Conservation (phyloP, 2,329 filamentous ascomycete genomes). For the Aureobasidium sp. region DNA sequence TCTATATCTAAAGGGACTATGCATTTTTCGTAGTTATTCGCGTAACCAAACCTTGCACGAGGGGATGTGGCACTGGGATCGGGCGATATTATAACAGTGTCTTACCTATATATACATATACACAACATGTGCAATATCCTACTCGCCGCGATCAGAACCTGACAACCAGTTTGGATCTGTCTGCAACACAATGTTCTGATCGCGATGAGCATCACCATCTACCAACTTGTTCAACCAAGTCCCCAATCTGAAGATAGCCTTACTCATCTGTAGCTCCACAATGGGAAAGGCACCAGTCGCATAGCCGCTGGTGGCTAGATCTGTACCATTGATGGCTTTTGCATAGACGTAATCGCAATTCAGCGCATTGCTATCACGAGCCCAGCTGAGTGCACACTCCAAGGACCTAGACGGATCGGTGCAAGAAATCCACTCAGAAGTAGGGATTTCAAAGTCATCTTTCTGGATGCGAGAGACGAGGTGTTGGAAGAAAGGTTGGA, state of each 20-base stretch:
- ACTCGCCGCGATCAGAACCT: background rate
- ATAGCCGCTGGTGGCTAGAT: slow-evolving; percentile 30
- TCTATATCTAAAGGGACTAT: no score
- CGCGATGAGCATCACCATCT: slow-evolving; percentile 7
- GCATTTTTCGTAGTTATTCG: no score
- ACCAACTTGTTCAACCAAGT: slow-evolving; percentile 33
- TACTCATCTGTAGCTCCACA: slow-evolving; percentile 33
- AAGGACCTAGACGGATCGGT: slow-evolving; percentile 25
- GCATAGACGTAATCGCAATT: slow-evolving; percentile 33
- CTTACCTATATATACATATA: no score
- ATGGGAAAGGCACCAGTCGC: slow-evolving; percentile 30
- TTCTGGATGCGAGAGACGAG: slow-evolving; percentile 28
- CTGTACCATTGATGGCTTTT: slow-evolving; percentile 22
- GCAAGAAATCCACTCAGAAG: slow-evolving; percentile 29
- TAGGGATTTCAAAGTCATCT: slow-evolving; percentile 28
- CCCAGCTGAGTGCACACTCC: slow-evolving; percentile 30
- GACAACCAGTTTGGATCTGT: background rate
- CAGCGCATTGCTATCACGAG: slow-evolving; percentile 31
- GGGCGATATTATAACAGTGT: no score
- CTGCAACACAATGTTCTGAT: background rate
- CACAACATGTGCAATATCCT: background rate
- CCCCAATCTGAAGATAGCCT: slow-evolving; percentile 30
- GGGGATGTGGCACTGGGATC: no score
- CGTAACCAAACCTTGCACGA: no score
- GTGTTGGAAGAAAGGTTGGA: slow-evolving; percentile 28